These are phyloP conservation scores for Vigna mungo DNA, from an alignment of 306 rosid genomes.

Conservation along the genomic window DNA sequence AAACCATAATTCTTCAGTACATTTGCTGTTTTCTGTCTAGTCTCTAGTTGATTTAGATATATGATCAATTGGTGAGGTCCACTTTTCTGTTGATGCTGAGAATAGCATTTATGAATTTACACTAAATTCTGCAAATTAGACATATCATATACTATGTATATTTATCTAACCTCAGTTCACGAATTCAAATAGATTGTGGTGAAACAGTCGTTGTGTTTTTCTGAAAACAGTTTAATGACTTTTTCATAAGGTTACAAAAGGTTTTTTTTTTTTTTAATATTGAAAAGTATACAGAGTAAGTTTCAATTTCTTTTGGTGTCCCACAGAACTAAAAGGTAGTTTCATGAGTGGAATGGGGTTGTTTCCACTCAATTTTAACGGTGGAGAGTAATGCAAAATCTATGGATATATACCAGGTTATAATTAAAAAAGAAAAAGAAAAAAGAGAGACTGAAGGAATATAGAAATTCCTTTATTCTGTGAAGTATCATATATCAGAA, in stretches of 20 bases:
- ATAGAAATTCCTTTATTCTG: conserved; percentile 34
- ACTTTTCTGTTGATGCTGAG: conserved; percentile 29
- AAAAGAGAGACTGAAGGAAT: background rate
- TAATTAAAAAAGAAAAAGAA: background rate
- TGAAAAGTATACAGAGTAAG: background rate
- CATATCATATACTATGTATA: conserved; percentile 25
- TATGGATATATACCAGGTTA: background rate
- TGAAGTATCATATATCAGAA: conserved; percentile 31
- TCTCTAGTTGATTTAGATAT: conserved; percentile 24
- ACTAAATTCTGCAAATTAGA: conserved; percentile 11
- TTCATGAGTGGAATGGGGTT: background rate
- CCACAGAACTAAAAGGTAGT: background rate
- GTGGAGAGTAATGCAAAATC: background rate
- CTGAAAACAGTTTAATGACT: background rate
- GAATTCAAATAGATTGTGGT: background rate
- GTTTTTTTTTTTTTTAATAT: background rate
- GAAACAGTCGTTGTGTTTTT: too few species aligned
- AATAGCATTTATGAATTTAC: background rate
- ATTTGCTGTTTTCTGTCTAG: conserved; percentile 34
- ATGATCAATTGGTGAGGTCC: conserved; percentile 40
- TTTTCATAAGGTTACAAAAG: background rate
- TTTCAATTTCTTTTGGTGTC: background rate
- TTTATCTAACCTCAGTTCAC: conserved; percentile 28
- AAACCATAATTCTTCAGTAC: conserved; percentile 23
- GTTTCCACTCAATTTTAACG: conserved; percentile 6